A percentile compares a stretch with the other conserved stretches of the same genome.
Evolutionary conservation across 352 stramenopile genomes (phyloP).

Genomic region (Pythium diclinum): DNA sequence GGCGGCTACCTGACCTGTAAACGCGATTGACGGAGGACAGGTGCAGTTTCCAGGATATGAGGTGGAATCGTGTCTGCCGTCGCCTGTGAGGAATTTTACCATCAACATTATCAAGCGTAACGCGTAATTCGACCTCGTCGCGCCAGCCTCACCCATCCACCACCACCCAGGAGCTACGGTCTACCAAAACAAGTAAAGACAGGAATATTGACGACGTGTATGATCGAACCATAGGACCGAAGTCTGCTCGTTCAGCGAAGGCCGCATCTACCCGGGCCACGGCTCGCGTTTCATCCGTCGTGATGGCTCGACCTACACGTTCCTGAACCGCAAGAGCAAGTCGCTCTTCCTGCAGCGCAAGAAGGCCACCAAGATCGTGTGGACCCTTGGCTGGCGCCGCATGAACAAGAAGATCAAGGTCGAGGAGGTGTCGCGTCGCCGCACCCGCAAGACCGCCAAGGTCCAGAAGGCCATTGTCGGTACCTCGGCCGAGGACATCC

Average conservation of each 20-base stretch:
- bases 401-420: slow-evolving; percentile 99
- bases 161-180: neutral
- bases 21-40: neutral
- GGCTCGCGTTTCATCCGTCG: slow-evolving; percentile 98
- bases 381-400: slow-evolving; percentile 96
- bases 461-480: slow-evolving; percentile 97
- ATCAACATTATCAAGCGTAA: too few relatives aligned
- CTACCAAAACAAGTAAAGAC: neutral
- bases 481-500: slow-evolving; percentile 96
- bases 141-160: neutral
- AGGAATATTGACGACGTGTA: slow-evolving; percentile 14
- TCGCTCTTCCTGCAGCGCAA: slow-evolving; percentile 98
- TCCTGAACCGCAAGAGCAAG: slow-evolving; percentile 97
- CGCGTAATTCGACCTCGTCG: neutral
- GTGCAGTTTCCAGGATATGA: neutral
- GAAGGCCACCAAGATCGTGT: slow-evolving; percentile 99
- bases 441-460: slow-evolving; percentile 94
- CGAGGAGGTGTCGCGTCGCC: slow-evolving; percentile 78
- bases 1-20: neutral
- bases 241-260: slow-evolving; percentile 89
- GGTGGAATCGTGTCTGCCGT: neutral
- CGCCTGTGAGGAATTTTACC: too few relatives aligned
- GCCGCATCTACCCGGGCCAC: slow-evolving; percentile 98
- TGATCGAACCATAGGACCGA: slow-evolving; percentile 60
- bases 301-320: slow-evolving; percentile 94